phyloP scores from a whole-genome alignment of 2,329 filamentous ascomycete species.

The Raffaelea deltoideospora region DNA sequence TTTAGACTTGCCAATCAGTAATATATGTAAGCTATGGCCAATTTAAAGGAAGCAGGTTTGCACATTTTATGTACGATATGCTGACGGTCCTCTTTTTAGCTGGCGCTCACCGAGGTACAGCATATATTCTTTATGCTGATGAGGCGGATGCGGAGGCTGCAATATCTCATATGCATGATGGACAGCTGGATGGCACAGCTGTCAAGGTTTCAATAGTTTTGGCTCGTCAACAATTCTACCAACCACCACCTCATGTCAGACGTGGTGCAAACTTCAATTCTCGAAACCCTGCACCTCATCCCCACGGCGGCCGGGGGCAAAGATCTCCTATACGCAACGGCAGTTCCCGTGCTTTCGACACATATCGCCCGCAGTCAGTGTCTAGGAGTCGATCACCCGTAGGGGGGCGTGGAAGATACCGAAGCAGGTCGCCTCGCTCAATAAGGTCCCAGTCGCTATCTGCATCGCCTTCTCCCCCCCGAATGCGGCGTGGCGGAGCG shows the following conservation, averaged over 20 bases:
- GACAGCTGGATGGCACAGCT: slow-evolving; percentile 70
- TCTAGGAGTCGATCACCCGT: slow-evolving; percentile 29
- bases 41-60: background rate
- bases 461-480: too few relatives aligned
- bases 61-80: background rate
- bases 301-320: slow-evolving; percentile 9
- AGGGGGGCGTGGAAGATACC: slow-evolving; percentile 19
- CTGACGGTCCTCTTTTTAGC: slow-evolving; percentile 1
- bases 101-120: slow-evolving; percentile 82
- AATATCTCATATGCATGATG: slow-evolving; percentile 95
- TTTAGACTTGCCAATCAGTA: slow-evolving; percentile 80
- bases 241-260: slow-evolving; percentile 57
- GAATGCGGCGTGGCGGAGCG: too few relatives aligned
- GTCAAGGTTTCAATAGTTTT: slow-evolving; percentile 83
- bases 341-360: slow-evolving; percentile 17
- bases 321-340: slow-evolving; percentile 16
- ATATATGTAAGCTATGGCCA: slow-evolving; percentile 48
- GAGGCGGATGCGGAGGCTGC: slow-evolving; percentile 72
- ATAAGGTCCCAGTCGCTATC: slow-evolving; percentile 18
- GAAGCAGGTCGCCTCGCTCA: slow-evolving; percentile 28
- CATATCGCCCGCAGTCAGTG: slow-evolving; percentile 44
- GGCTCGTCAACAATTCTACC: slow-evolving; percentile 68
- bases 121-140: slow-evolving; percentile 74
- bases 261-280: slow-evolving; percentile 45
- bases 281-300: slow-evolving; percentile 26